Conservation (phyloP, 192 early-diverging fungal genomes). For the Coemansia sp. region DNA sequence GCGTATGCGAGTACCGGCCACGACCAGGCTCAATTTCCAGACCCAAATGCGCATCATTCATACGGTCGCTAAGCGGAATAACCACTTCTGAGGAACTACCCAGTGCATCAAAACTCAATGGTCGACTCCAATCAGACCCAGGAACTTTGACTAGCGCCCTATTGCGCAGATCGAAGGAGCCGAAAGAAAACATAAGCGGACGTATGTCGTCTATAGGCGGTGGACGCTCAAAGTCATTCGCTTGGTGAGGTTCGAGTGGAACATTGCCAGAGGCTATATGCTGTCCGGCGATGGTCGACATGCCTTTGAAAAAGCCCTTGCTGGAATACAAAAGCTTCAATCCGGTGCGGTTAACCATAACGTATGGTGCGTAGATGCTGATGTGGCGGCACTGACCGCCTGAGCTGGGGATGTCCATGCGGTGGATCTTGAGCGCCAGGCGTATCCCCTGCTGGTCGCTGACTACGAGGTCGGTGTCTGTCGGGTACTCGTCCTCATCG, state of each 20-base stretch:
- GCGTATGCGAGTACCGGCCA: slow-evolving; percentile 84
- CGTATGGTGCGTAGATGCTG: slow-evolving; percentile 91
- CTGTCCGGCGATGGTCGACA: slow-evolving; percentile 75
- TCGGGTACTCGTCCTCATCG: slow-evolving; percentile 73
- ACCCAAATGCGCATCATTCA: slow-evolving; percentile 76
- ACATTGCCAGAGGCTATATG: slow-evolving; percentile 33
- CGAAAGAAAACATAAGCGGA: slow-evolving; percentile 92
- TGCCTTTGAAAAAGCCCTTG: slow-evolving; percentile 78
- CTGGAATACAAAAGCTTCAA: slow-evolving; percentile 76
- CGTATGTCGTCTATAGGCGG: slow-evolving; percentile 12
- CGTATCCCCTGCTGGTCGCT: slow-evolving; percentile 66
- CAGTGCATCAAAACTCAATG: slow-evolving; percentile 94
- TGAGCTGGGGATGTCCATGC: slow-evolving; percentile 65
- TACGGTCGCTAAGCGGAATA: slow-evolving; percentile 59
- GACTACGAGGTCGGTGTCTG: slow-evolving; percentile 76
- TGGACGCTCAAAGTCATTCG: slow-evolving; percentile 21
- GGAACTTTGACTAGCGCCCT: slow-evolving; percentile 74
- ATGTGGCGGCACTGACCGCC: slow-evolving; percentile 73
- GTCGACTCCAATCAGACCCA: slow-evolving; percentile 85
- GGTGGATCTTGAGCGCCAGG: slow-evolving; percentile 67
- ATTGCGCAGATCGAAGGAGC: slow-evolving; percentile 81
- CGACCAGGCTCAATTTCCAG: slow-evolving; percentile 85
- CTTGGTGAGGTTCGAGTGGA: slow-evolving; percentile 13
- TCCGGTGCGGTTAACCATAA: slow-evolving; percentile 93
- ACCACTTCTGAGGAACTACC: slow-evolving; percentile 81